phyloP scores from a whole-genome alignment of 2,329 filamentous ascomycete genomes.

The Grosmannia clavigera region DNA sequence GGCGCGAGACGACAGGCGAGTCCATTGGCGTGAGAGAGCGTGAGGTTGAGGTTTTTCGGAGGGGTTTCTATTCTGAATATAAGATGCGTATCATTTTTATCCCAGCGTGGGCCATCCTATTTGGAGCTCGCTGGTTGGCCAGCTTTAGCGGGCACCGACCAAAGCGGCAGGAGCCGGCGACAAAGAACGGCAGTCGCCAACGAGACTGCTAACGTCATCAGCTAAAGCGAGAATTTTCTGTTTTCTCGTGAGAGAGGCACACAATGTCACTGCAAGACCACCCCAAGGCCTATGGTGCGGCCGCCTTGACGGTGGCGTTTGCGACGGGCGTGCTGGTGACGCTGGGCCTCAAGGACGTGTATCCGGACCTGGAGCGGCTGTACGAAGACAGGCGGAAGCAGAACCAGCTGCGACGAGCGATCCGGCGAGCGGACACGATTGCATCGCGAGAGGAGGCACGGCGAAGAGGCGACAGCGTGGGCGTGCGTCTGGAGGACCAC shows the following conservation, averaged over 20 bases:
- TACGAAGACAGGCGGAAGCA: slow-evolving; percentile 29
- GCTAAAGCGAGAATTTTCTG: neutral
- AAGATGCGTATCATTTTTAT: neutral
- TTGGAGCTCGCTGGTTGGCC: neutral
- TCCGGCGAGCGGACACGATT: neutral
- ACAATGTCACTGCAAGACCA: slow-evolving; percentile 49
- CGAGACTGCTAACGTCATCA: neutral
- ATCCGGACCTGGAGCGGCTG: slow-evolving; percentile 57
- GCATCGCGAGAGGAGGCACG: neutral
- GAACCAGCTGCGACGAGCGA: slow-evolving; percentile 5
- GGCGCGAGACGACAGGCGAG: slow-evolving; percentile 31
- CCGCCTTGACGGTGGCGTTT: slow-evolving; percentile 61
- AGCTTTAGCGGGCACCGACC: neutral
- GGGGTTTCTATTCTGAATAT: neutral
- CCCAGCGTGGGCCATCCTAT: neutral
- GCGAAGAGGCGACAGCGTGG: slow-evolving; percentile 19
- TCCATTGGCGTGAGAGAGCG: slow-evolving; percentile 6
- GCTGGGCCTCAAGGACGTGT: slow-evolving; percentile 67
- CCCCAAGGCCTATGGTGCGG: slow-evolving; percentile 48
- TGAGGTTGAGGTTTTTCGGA: neutral
- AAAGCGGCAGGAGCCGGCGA: too few relatives aligned
- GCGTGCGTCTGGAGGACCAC: slow-evolving; percentile 41
- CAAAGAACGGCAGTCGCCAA: neutral
- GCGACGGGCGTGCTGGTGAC: slow-evolving; percentile 64
- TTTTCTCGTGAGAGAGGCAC: neutral